Base-by-base conservation (phyloP, 2,329 filamentous ascomycete species). In the Nothophoma quercina region DNA sequence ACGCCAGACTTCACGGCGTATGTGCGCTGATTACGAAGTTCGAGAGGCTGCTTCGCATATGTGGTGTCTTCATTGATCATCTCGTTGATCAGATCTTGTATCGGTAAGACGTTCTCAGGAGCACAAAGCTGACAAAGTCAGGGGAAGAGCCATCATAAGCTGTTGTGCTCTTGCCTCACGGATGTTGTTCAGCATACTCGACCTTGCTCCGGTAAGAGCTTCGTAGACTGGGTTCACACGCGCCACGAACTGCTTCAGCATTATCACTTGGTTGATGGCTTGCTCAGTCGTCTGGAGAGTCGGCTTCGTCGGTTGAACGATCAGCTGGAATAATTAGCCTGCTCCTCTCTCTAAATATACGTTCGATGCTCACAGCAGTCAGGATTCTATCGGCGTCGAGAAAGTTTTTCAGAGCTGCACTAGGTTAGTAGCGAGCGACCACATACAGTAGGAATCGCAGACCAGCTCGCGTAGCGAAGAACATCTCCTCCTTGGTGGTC, bases 1-100 rank as follows among this genome's bases (percentile, higher is more conserved):
- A 95, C 86, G 0, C 91, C 90, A 36, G 91, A 86, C 83, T 89
- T 95, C 25, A 98, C 88, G 18, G 93, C 93, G 76, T 96, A 97
- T 0, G 89, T 90, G 58, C 93, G 83, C 69, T 98, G 93, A 56
- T 97, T 96, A 12, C 93, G 85, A 50, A 96, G 79, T 56, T 97
- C 93, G 4, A 98, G 80, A 0, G 95, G 88, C 18, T 88, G 85
- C 38, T 83, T 90, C 52, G 90, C 88, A 62, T 89, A 96, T 0
- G 82, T 84, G 0, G 92, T 90, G 68, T 96, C 90, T 7, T 89
- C 83, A 58, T 98, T 95, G 61, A 99, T 87, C 0, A 85, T 85
- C 12, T 80, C 76, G 35, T 83, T 77, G 43, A 99, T 92, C 1
- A 89, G 75, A 2, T 82, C 76, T 35, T 87, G 78, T 3, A 93